phyloP scores from a whole-genome alignment of 176 grass and related monocot genomes.

The Musa beccarii region DNA sequence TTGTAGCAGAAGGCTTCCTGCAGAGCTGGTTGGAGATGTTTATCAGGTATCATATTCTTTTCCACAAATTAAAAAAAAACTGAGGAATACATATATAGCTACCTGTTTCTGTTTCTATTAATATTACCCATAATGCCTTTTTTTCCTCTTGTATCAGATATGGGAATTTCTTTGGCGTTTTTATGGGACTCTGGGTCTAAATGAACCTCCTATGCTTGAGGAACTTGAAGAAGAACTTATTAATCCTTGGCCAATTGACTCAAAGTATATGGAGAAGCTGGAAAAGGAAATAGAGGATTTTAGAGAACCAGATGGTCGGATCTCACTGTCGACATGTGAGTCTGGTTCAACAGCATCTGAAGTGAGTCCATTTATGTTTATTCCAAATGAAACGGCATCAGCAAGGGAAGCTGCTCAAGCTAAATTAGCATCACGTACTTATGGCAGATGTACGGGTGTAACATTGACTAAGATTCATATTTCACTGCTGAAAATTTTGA shows the following conservation, averaged over 20 bases:
- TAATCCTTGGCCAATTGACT: slow-evolving; percentile 71
- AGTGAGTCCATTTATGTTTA: slow-evolving; percentile 37
- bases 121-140: slow-evolving; percentile 17
- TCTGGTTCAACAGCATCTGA: slow-evolving; percentile 38
- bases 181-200: slow-evolving; percentile 62
- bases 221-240: slow-evolving; percentile 92
- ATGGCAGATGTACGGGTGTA: slow-evolving; percentile 71
- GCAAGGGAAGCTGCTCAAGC: slow-evolving; percentile 51
- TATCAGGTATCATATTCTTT: slow-evolving; percentile 57
- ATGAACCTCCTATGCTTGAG: slow-evolving; percentile 77
- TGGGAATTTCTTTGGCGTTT: slow-evolving; percentile 75
- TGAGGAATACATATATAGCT: slow-evolving; percentile 16
- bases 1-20: slow-evolving; percentile 65
- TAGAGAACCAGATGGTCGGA: slow-evolving; percentile 40
- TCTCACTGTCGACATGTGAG: slow-evolving; percentile 45
- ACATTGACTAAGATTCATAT: slow-evolving; percentile 58
- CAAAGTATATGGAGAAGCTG: slow-evolving; percentile 35
- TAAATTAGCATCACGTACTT: slow-evolving; percentile 52
- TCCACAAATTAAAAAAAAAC: background rate
- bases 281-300: slow-evolving; percentile 27
- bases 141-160: slow-evolving; percentile 46
- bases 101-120: slow-evolving; percentile 27
- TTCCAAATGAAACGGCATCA: slow-evolving; percentile 67
- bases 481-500: slow-evolving; percentile 74
- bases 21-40: slow-evolving; percentile 71